Evolutionary conservation across 2,329 filamentous ascomycete species (phyloP).

Genomic region (Aspergillus unguis): DNA sequence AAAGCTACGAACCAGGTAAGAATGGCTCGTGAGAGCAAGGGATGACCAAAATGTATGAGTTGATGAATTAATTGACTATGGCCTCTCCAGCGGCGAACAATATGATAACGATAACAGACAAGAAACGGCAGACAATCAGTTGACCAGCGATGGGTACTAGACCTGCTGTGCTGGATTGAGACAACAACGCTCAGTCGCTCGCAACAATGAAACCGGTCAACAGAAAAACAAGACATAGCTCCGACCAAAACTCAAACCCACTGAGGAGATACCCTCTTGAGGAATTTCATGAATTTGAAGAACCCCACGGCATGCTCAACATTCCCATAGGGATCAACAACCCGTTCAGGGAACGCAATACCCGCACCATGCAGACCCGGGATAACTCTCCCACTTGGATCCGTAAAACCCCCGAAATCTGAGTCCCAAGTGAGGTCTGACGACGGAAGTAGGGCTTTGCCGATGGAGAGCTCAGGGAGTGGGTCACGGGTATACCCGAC

Average conservation of each 20-base stretch:
- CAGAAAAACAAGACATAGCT: background rate
- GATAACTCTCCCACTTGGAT: slow-evolving; percentile 42
- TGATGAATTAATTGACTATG: background rate
- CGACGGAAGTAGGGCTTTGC: slow-evolving; percentile 21
- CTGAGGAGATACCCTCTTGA: slow-evolving; percentile 53
- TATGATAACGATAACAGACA: background rate
- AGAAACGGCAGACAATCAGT: background rate
- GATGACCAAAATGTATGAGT: too few relatives aligned
- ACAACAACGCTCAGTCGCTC: background rate
- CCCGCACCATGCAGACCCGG: slow-evolving; percentile 59
- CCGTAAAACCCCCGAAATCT: slow-evolving; percentile 47
- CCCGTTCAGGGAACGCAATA: slow-evolving; percentile 61
- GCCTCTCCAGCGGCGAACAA: background rate
- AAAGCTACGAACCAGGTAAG: too few relatives aligned
- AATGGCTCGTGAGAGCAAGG: too few relatives aligned
- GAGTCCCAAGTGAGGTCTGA: slow-evolving; percentile 29
- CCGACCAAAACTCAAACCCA: slow-evolving; percentile 37
- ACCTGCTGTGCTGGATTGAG: background rate
- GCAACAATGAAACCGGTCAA: background rate
- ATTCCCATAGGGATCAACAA: slow-evolving; percentile 60
- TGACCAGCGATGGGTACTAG: background rate
- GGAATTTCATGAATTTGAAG: slow-evolving; percentile 64
- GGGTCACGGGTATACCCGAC: slow-evolving; percentile 56
- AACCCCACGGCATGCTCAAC: slow-evolving; percentile 62
- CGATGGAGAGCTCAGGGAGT: slow-evolving; percentile 47